These are phyloP conservation scores for Kregervanrija pseudodelftensis DNA, from an alignment of 805 yeast species.

Conservation along the genomic window DNA sequence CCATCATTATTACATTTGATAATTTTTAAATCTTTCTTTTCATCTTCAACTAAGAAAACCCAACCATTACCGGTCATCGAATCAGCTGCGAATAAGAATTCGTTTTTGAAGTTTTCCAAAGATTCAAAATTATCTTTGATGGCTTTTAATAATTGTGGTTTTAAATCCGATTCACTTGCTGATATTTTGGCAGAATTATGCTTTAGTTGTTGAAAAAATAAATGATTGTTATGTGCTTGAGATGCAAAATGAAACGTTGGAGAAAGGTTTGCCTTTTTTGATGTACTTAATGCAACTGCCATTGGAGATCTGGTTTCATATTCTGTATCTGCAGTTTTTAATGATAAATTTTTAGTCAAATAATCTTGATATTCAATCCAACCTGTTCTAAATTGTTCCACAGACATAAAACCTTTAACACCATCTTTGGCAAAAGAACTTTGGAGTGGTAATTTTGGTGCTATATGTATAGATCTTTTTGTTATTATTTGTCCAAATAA, in stretches of 20 bases:
- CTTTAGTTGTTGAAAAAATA: conserved; percentile 63
- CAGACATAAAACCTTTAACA: conserved; percentile 56
- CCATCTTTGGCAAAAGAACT: conserved; percentile 38
- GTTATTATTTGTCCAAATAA: conserved; percentile 9
- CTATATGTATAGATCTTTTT: conserved; percentile 47
- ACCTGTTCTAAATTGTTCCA: conserved; percentile 60
- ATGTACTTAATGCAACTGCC: conserved; percentile 60
- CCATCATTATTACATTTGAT: conserved; percentile 64
- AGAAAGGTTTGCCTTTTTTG: conserved; percentile 58
- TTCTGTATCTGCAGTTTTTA: conserved; percentile 69
- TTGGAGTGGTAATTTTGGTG: conserved; percentile 47
- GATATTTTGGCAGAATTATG: conserved; percentile 12
- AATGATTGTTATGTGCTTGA: conserved; percentile 86
- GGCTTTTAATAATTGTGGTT: conserved; percentile 21
- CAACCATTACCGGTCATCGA: conserved; percentile 63
- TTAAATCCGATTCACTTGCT: conserved; percentile 15
- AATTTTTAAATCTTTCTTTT: conserved; percentile 50
- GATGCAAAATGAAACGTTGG: conserved; percentile 82
- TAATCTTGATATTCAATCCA: conserved; percentile 79
- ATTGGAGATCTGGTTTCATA: conserved; percentile 71
- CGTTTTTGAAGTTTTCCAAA: conserved; percentile 44
- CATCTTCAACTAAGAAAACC: conserved; percentile 63
- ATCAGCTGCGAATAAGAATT: conserved; percentile 45
- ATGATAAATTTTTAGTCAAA: conserved; percentile 51
- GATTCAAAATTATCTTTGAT: conserved; percentile 34